These are phyloP conservation scores for Eremochloa ophiuroides DNA, from an alignment of 176 grass and related monocot genomes.

Conservation along the genomic window DNA sequence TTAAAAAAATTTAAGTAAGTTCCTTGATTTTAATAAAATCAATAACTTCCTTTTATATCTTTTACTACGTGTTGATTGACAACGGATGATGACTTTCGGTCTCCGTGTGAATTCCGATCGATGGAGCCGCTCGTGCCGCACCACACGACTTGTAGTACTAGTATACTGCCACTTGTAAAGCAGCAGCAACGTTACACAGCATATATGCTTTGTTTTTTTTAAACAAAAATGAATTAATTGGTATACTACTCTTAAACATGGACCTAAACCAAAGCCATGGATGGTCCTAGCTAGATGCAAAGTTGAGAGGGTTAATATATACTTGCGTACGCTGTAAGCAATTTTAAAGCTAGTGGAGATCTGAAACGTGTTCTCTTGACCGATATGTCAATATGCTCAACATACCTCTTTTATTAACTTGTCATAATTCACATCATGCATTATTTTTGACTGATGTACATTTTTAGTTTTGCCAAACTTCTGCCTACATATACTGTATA, in stretches of 20 bases:
- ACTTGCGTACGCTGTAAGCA: slow-evolving; percentile 16
- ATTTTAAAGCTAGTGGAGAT: not conserved
- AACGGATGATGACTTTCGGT: not conserved
- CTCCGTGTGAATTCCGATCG: not conserved
- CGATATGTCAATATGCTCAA: not conserved
- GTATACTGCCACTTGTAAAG: not conserved
- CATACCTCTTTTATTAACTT: not conserved
- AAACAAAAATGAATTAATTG: not conserved
- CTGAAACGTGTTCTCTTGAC: not conserved
- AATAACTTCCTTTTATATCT: not conserved
- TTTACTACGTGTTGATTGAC: not conserved
- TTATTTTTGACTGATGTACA: not conserved
- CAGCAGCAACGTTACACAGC: not conserved
- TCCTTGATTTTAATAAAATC: not conserved
- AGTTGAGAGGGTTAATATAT: not conserved
- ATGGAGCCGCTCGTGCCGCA: not conserved
- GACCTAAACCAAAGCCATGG: not conserved
- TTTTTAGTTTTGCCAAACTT: not conserved
- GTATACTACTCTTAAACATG: not conserved
- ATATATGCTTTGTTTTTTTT: not conserved
- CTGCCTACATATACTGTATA: not conserved
- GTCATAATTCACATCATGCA: not conserved
- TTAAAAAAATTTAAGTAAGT: not conserved
- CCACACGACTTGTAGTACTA: not conserved
- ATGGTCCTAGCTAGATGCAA: slow-evolving; percentile 25